Conservation (phyloP, 2,329 filamentous ascomycete genomes). For the Arachnomyces sp. region DNA sequence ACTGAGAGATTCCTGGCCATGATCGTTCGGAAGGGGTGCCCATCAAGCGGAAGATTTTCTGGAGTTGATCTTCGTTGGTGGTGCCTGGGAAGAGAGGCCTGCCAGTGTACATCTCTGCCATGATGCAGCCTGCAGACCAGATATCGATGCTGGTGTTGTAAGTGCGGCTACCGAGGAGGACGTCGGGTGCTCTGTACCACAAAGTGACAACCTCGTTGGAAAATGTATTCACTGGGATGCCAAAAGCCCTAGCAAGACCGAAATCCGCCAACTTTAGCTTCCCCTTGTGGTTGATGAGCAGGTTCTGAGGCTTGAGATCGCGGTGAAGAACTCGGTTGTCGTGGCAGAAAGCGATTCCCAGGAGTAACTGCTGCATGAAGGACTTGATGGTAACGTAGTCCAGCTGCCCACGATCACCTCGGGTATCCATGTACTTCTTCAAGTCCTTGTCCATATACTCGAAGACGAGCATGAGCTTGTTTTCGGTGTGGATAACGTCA, state of each 20-base stretch:
- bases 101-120: constrained; percentile 99
- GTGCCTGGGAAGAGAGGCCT: constrained; percentile 93
- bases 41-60: constrained; percentile 98
- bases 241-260: constrained; percentile 85
- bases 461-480: constrained; percentile 98
- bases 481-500: constrained; percentile 99
- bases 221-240: constrained; percentile 96
- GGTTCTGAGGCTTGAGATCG: constrained; percentile 91
- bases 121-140: constrained; percentile 98
- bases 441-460: constrained; percentile 98
- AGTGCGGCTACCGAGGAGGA: constrained; percentile 83
- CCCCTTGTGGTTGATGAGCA: constrained; percentile 87
- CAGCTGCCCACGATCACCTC: constrained; percentile 79
- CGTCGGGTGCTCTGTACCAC: constrained; percentile 95
- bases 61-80: constrained; percentile 94
- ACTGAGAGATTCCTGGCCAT: constrained; percentile 90
- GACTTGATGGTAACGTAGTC: constrained; percentile 91
- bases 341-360: constrained; percentile 96
- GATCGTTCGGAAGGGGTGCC: constrained; percentile 90
- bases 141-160: constrained; percentile 99
- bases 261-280: constrained; percentile 91
- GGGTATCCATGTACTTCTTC: constrained; percentile 96
- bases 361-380: constrained; percentile 96
- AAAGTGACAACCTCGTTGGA: constrained; percentile 96
- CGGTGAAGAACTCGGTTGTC: constrained; percentile 93